phyloP scores from a whole-genome alignment of 331 rosid species.

The Quercus lobata region DNA sequence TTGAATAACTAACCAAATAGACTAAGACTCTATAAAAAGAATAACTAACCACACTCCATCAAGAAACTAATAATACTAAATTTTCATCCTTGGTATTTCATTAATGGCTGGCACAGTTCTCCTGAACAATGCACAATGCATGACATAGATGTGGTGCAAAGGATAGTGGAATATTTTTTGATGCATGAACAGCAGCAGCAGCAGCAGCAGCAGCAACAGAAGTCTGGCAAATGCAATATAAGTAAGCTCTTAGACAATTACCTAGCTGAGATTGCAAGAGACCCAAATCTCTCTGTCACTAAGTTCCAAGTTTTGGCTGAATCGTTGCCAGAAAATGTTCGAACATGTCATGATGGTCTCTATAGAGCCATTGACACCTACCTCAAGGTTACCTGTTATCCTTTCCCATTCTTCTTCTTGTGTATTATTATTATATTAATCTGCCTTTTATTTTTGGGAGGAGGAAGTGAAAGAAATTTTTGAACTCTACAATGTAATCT shows the following conservation, averaged over 20 bases:
- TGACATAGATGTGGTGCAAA: constrained; percentile 75
- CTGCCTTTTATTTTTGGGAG: not conserved
- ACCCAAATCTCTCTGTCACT: constrained; percentile 73
- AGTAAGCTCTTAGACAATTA: constrained; percentile 85
- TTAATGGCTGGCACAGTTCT: constrained; percentile 35
- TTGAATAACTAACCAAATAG: too few relatives aligned
- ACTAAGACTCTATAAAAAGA: too few relatives aligned
- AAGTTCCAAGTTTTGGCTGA: constrained; percentile 86
- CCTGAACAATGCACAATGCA: constrained; percentile 62
- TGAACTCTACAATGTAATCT: constrained; percentile 18
- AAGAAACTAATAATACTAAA: not conserved
- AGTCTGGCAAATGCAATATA: constrained; percentile 49
- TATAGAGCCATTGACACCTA: constrained; percentile 90
- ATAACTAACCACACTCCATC: not conserved
- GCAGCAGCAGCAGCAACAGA: constrained; percentile 59
- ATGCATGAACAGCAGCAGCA: constrained; percentile 76
- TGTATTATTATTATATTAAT: constrained; percentile 17
- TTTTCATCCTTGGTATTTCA: constrained; percentile 7
- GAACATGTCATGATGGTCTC: constrained; percentile 74
- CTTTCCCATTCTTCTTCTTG: constrained; percentile 2
- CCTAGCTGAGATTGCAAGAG: constrained; percentile 88
- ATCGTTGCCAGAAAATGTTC: constrained; percentile 68
- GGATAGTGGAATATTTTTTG: constrained; percentile 82
- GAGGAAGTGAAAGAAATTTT: constrained; percentile 9
- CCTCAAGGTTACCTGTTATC: constrained; percentile 57